Conservation (phyloP, 2,329 filamentous ascomycete species). For the Fusarium beomiforme region DNA sequence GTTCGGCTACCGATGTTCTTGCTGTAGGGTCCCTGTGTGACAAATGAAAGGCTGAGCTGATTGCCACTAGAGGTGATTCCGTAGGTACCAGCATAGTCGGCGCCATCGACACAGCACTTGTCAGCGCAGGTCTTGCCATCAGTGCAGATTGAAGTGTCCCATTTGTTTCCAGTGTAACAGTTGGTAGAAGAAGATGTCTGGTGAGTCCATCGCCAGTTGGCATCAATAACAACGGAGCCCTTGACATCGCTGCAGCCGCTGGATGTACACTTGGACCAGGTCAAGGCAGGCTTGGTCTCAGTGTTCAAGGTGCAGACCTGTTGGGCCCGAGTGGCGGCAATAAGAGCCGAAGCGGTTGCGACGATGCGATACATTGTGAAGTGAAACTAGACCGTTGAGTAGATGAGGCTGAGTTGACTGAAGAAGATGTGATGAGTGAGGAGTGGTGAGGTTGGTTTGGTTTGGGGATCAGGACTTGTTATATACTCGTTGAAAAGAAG, state of each 20-base stretch:
- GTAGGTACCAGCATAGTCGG: slow-evolving; percentile 62
- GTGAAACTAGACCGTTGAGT: slow-evolving; percentile 15
- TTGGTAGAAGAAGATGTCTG: slow-evolving; percentile 57
- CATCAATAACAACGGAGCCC: slow-evolving; percentile 65
- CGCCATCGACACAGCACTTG: slow-evolving; percentile 64
- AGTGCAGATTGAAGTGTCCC: slow-evolving; percentile 55
- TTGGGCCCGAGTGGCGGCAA: slow-evolving; percentile 54
- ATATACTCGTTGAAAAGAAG: slow-evolving; percentile 19
- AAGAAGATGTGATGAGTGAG: slow-evolving; percentile 19
- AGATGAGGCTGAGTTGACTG: slow-evolving; percentile 16
- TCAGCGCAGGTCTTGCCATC: slow-evolving; percentile 55
- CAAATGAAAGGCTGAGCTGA: slow-evolving; percentile 65
- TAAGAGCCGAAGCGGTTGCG: slow-evolving; percentile 43
- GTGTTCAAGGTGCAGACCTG: slow-evolving; percentile 58
- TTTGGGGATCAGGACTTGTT: slow-evolving; percentile 17
- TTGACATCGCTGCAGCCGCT: slow-evolving; percentile 61
- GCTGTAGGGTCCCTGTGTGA: slow-evolving; percentile 60
- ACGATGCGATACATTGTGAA: slow-evolving; percentile 45
- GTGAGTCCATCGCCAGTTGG: slow-evolving; percentile 72
- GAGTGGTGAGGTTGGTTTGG: slow-evolving; percentile 16
- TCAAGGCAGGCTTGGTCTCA: slow-evolving; percentile 64
- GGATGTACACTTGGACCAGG: slow-evolving; percentile 63
- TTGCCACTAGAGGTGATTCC: slow-evolving; percentile 63
- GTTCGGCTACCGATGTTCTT: slow-evolving; percentile 65
- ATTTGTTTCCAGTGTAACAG: slow-evolving; percentile 65